Evolutionary conservation across 345 rosid genomes (phyloP), one percentile per base, ranked within the genome.

Genomic region (Camelina hispida): DNA sequence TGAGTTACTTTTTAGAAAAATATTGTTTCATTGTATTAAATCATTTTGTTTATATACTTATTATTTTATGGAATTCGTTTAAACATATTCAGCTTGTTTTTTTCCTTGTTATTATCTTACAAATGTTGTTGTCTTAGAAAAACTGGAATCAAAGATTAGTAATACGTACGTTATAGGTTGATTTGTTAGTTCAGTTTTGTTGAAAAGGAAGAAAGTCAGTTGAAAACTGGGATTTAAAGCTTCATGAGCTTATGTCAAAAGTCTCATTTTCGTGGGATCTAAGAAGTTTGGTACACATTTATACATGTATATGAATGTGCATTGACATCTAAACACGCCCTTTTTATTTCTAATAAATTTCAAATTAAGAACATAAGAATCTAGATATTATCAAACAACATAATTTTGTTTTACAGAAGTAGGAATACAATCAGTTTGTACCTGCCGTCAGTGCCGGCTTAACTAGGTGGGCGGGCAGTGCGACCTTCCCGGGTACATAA

Each of bases 21-120:
- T 32, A 76, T 69, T 68, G 51, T 61, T 69, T 54, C 64, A 52
- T 69, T 76, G 48, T 76, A 18, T 42, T 40, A 25, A 35, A 68
- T 59, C 46, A 30, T 15, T 58, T 68, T 34, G 20, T 68, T 52
- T 38, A 38, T 66, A 13, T 16, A n/a, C 28, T 46, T 23, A 16
- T 46, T 35, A 1, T 1, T 34, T 34, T 4, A 22, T 74, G 35
- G 18, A 35, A 46, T 57, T 65, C 9, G 6, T 65, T 46, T 38
- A 74, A 25, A 25, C 28, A 22, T n/a, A 25, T 50, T 47, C 53
- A 57, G 2, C 18, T 5, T 64, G n/a, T 25, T 0, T 22, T 22
- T 23, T 10, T 42, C 20, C n/a, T 69, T 3, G 47, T 59, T 28
- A 5, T 32, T 35, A 30, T 22, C 50, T 71, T 38, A n/a, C 25